phyloP scores from a whole-genome alignment of 495 filamentous ascomycete species.

The Lichenothelia convexa region DNA sequence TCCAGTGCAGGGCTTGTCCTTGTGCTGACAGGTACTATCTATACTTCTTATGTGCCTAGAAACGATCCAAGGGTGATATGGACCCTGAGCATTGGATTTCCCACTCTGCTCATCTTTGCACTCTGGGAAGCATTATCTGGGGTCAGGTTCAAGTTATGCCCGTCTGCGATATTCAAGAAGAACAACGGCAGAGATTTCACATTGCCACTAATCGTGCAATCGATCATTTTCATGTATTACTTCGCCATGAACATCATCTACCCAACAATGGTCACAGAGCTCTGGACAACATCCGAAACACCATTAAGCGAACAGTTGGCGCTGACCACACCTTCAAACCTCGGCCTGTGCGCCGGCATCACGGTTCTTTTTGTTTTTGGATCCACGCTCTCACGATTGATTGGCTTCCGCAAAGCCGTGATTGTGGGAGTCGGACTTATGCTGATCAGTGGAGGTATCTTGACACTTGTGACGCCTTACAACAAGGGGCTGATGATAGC shows the following conservation, averaged over 20 bases:
- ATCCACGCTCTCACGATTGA: not conserved
- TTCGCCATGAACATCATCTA: constrained; percentile 12
- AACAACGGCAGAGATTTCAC: constrained; percentile 2
- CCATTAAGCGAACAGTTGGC: constrained; percentile 6
- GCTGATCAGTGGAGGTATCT: constrained; percentile 13
- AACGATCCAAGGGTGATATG: constrained; percentile 15
- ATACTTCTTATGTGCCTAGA: constrained; percentile 3
- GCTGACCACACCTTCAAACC: constrained; percentile 14
- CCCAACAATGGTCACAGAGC: constrained; percentile 15
- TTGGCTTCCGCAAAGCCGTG: constrained; percentile 11
- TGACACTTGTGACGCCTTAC: constrained; percentile 14
- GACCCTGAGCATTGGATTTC: constrained; percentile 21
- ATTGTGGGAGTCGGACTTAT: constrained; percentile 10
- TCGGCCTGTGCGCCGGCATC: constrained; percentile 16
- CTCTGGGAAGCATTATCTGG: constrained; percentile 17
- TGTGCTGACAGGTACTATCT: constrained; percentile 8
- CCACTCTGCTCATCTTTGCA: constrained; percentile 18
- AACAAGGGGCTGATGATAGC: constrained; percentile 14
- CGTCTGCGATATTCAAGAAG: constrained; percentile 9
- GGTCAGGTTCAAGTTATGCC: constrained; percentile 8
- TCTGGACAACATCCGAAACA: constrained; percentile 12
- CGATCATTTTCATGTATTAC: not conserved
- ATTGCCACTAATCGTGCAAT: constrained; percentile 3
- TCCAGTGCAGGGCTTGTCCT: constrained; percentile 4
- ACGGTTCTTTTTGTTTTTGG: constrained; percentile 14